Percentiles rank a stretch among this genome's conserved stretches.
Evolutionary conservation across 2,329 filamentous ascomycete species (phyloP).

Genomic region (Talaromyces piceae): DNA sequence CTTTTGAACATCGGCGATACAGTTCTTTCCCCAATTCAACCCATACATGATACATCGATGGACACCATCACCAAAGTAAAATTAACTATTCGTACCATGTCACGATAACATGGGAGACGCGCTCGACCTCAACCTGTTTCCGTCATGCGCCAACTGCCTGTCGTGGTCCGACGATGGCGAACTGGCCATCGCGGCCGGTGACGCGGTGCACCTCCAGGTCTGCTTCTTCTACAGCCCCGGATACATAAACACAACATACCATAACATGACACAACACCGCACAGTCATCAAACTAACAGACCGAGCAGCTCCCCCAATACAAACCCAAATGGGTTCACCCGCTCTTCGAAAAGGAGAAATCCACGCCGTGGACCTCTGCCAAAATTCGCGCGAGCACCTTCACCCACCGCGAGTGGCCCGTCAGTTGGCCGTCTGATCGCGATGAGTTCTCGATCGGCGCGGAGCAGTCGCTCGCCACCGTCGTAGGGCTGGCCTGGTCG

Average conservation of each 20-base stretch:
- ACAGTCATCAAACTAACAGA: background rate
- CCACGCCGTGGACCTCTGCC: constrained; percentile 28
- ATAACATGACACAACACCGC: too few species aligned
- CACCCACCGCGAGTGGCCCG: constrained; percentile 42
- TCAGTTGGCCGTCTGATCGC: constrained; percentile 40
- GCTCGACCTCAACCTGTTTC: constrained; percentile 39
- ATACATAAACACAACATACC: background rate
- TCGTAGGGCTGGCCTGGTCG: constrained; percentile 50
- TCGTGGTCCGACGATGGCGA: constrained; percentile 54
- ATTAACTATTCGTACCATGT: too few species aligned
- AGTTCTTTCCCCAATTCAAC: background rate
- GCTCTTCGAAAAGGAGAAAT: constrained; percentile 14
- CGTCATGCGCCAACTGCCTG: constrained; percentile 46
- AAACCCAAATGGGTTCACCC: constrained; percentile 11
- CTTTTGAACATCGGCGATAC: too few species aligned
- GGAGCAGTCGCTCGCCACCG: constrained; percentile 48
- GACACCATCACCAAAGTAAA: background rate
- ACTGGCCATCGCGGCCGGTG: constrained; percentile 50
- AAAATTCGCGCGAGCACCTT: constrained; percentile 47
- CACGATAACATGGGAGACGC: constrained; percentile 6
- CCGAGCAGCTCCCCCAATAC: constrained; percentile 11
- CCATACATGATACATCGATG: background rate
- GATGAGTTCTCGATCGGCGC: constrained; percentile 50
- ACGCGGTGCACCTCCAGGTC: constrained; percentile 48
- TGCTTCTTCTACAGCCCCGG: background rate